Evolutionary conservation across 1,139 yeast genomes (phyloP).

Genomic region (Geotrichum restrictum): DNA sequence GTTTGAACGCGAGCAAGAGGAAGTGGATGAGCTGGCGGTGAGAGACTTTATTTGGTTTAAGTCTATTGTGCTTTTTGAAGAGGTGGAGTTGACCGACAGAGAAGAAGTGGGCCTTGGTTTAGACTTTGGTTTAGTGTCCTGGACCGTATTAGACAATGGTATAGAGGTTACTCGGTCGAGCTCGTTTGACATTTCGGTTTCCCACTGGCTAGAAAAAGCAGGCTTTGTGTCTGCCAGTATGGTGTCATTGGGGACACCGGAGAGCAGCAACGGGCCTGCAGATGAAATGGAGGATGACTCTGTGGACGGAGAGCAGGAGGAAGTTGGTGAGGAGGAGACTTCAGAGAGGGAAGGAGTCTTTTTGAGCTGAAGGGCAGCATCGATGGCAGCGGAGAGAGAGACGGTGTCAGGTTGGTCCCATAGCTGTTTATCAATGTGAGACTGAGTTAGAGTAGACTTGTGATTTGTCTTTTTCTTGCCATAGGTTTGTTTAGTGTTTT

Average conservation of each 20-base stretch:
- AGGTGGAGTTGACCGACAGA: slow-evolving; percentile 12
- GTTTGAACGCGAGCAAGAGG: slow-evolving; percentile 10
- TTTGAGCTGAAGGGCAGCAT: slow-evolving; percentile 22
- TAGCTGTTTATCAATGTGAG: slow-evolving; percentile 26
- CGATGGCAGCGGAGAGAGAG: slow-evolving; percentile 13
- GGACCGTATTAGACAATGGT: background rate
- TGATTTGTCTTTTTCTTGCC: slow-evolving; percentile 26
- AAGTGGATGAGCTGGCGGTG: slow-evolving; percentile 2
- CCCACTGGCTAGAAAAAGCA: slow-evolving; percentile 4
- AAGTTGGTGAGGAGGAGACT: slow-evolving; percentile 18
- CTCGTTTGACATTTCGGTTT: slow-evolving; percentile 3
- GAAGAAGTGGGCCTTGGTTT: slow-evolving; percentile 17
- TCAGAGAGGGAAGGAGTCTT: slow-evolving; percentile 32
- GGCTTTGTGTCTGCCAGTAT: background rate
- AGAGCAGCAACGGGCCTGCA: slow-evolving; percentile 1
- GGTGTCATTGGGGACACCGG: background rate
- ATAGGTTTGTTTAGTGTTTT: slow-evolving; percentile 22
- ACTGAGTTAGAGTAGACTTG: slow-evolving; percentile 26
- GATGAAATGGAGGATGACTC: slow-evolving; percentile 22
- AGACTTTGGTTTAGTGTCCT: background rate
- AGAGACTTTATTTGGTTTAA: slow-evolving; percentile 3
- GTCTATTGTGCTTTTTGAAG: slow-evolving; percentile 14
- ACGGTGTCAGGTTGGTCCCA: slow-evolving; percentile 26
- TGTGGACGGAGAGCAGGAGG: slow-evolving; percentile 15
- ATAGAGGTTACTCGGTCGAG: slow-evolving; percentile 9